Evolutionary conservation across 179 eudicot species (phyloP).

Genomic region (Spergularia azorica): DNA sequence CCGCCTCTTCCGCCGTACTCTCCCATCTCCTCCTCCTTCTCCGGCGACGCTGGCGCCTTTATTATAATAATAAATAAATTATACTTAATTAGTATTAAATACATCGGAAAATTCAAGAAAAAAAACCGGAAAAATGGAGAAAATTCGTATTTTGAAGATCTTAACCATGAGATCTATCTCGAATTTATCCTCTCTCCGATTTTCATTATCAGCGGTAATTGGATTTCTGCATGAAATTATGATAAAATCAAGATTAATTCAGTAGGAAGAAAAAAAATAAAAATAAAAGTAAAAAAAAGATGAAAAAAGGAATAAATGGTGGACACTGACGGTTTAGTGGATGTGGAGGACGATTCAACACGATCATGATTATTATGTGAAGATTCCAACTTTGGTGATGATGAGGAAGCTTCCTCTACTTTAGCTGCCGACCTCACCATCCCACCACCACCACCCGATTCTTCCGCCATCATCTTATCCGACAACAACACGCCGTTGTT

Average conservation of each 20-base stretch:
- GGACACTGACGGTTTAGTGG: slow-evolving; percentile 56
- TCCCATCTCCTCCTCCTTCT: slow-evolving; percentile 44
- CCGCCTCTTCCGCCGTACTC: slow-evolving; percentile 31
- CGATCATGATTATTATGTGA: slow-evolving; percentile 44
- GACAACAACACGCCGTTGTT: slow-evolving; percentile 8
- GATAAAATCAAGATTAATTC: neutral
- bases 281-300: neutral
- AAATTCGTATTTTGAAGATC: neutral
- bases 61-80: neutral
- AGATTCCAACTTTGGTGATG: slow-evolving; percentile 52
- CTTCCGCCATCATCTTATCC: slow-evolving; percentile 34
- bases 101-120: neutral
- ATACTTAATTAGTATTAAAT: neutral
- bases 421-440: slow-evolving; percentile 37
- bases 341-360: slow-evolving; percentile 40
- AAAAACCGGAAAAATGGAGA: no score
- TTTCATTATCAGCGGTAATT: slow-evolving; percentile 36
- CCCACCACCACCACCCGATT: slow-evolving; percentile 37
- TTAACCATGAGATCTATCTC: slow-evolving; percentile 98
- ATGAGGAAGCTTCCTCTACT: slow-evolving; percentile 52
- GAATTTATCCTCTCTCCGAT: slow-evolving; percentile 63
- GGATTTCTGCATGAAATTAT: slow-evolving; percentile 36
- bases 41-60: slow-evolving; percentile 60
- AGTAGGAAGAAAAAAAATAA: neutral
- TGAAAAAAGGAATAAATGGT: slow-evolving; percentile 12